Base-by-base conservation (phyloP, 495 filamentous ascomycete species). In the Evansstolkia leycettana region DNA sequence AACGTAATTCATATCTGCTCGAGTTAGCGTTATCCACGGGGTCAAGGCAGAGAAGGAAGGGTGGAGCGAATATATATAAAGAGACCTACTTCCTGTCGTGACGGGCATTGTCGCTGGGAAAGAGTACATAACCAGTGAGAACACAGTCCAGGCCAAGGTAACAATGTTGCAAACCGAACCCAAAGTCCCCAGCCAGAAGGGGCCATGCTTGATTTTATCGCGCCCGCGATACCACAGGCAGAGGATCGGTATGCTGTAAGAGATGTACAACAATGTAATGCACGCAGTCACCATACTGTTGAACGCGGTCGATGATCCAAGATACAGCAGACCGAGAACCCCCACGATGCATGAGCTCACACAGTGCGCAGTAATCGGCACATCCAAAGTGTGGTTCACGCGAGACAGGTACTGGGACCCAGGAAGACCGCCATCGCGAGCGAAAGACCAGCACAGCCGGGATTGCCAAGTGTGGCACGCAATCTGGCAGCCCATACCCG, bases 371-470 rank as follows among this genome's bases (percentile, higher is more conserved):
- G 58, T 48, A 7, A 78, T 34, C 0, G 75, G 75, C 3, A 78
- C 67, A 36, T 72, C 67, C 12, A 73, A 55, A 15, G 44, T 59
- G 4, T 52, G 48, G 40, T 73, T 51, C 12, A 76, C 67, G 36
- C 62, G 46, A n/a, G 56, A 50, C 43, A 72, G 51, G 36, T 56
- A 67, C 25, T 61, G 45, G 28, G 57, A 54, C 7, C 60, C 58
- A 4, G 73, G 74, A 2, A 78, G 41, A 7, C 72, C 75, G 14
- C 62, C 46, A 42, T 79, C 75, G 12, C 75, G 63, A 7, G 75
- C 64, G 42, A 78, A 77, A 17, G 65, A 66, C 75, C 75, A 79
- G 33, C 64, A 70, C 9, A 78, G 57, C 0, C 76, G 63, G 17
- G 60, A 64, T 41, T 76, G 71, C 65, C 67, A 72, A 2, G 70